Evolutionary conservation across 768 basidiomycete genomes (phyloP).

Genomic region (Clavulina sp.): DNA sequence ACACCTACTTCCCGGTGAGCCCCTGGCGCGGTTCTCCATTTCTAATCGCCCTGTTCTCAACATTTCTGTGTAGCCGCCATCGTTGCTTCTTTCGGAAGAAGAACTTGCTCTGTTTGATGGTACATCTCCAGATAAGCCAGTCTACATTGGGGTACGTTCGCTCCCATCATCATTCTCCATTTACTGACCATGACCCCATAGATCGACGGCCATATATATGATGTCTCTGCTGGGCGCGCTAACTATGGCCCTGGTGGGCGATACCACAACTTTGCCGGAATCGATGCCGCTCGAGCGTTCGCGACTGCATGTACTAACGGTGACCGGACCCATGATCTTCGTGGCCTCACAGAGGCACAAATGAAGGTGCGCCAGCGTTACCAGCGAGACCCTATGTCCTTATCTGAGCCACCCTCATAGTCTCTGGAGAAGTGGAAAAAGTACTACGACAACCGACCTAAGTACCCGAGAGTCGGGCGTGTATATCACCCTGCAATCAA

Average conservation of each 20-base stretch:
- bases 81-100: slow-evolving; percentile 29
- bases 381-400: neutral
- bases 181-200: slow-evolving; percentile 17
- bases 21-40: no score
- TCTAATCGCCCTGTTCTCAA: no score
- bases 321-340: slow-evolving; percentile 80
- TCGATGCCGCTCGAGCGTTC: slow-evolving; percentile 83
- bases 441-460: slow-evolving; percentile 69
- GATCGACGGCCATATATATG: slow-evolving; percentile 88
- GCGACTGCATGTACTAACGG: slow-evolving; percentile 85
- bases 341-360: slow-evolving; percentile 60
- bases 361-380: slow-evolving; percentile 15
- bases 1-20: slow-evolving; percentile 45
- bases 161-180: slow-evolving; percentile 5
- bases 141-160: slow-evolving; percentile 59
- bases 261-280: slow-evolving; percentile 36
- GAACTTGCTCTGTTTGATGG: slow-evolving; percentile 58
- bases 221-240: slow-evolving; percentile 60
- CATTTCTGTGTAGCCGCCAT: slow-evolving; percentile 12
- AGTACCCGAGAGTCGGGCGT: slow-evolving; percentile 60
- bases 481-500: slow-evolving; percentile 26
- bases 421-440: slow-evolving; percentile 66
- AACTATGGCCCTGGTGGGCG: slow-evolving; percentile 75
- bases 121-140: slow-evolving; percentile 37
- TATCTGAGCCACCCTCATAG: slow-evolving; percentile 3